Evolutionary conservation across 768 basidiomycete species (phyloP).

Genomic region (Boletellus ananas): DNA sequence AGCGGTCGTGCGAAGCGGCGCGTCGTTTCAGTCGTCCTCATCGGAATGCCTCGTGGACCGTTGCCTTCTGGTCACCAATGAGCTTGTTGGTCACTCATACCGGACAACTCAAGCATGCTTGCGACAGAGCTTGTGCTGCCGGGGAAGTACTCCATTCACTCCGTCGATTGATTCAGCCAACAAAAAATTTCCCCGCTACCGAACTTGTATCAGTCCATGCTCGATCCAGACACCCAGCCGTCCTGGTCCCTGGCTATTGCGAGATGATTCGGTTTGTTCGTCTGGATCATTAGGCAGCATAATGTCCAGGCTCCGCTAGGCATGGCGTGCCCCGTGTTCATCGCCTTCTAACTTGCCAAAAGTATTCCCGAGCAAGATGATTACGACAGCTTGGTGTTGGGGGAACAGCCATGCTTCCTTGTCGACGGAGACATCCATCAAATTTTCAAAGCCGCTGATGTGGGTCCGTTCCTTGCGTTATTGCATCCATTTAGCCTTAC

Average conservation of each 20-base stretch:
- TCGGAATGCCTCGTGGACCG: too few species aligned
- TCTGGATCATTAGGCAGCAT: slow-evolving; percentile 13
- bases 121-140: too few species aligned
- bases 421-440: slow-evolving; percentile 29
- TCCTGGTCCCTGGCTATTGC: slow-evolving; percentile 19
- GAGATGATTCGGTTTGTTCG: slow-evolving; percentile 15
- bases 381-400: slow-evolving; percentile 39
- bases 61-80: too few species aligned
- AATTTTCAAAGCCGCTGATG: slow-evolving; percentile 35
- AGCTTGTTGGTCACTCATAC: too few species aligned
- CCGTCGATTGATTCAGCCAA: too few species aligned
- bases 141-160: too few species aligned
- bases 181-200: too few species aligned
- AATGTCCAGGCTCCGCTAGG: slow-evolving; percentile 2
- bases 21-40: too few species aligned
- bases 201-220: too few species aligned
- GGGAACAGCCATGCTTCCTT: slow-evolving; percentile 35
- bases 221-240: slow-evolving; percentile 10
- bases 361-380: slow-evolving; percentile 36
- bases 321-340: background rate
- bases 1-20: too few species aligned
- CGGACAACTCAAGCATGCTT: too few species aligned
- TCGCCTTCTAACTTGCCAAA: slow-evolving; percentile 31
- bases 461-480: background rate
- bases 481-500: background rate